These are phyloP conservation scores for Aechmea fasciata DNA, from an alignment of 176 grass and related monocot genomes.

Conservation along the genomic window DNA sequence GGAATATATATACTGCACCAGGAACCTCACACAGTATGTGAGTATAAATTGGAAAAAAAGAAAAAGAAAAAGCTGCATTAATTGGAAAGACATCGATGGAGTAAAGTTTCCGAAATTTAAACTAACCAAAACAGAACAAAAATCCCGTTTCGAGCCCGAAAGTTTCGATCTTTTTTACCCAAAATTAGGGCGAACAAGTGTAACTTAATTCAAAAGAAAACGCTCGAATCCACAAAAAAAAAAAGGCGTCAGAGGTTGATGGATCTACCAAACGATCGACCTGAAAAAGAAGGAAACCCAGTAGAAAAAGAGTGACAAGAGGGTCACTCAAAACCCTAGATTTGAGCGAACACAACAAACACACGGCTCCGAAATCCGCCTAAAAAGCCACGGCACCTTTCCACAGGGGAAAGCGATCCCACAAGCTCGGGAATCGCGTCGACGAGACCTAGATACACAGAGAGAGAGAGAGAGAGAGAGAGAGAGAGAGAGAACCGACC, in stretches of 20 bases:
- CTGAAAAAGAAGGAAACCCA: background rate
- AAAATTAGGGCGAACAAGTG: too few relatives aligned
- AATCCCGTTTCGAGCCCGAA: background rate
- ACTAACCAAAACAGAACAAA: background rate
- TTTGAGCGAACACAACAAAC: conserved; percentile 2
- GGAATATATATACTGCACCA: background rate
- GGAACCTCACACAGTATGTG: background rate
- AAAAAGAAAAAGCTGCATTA: background rate
- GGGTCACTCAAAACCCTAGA: background rate
- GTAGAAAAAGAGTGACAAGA: background rate
- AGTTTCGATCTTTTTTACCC: background rate
- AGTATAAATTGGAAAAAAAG: too few relatives aligned
- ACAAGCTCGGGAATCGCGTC: conserved; percentile 9
- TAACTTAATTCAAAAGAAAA: background rate
- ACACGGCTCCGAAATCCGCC: background rate
- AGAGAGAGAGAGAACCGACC: too few relatives aligned
- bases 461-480: background rate
- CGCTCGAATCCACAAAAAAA: background rate
- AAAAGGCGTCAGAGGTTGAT: background rate
- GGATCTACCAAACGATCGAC: conserved; percentile 4
- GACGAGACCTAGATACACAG: background rate
- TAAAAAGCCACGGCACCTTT: background rate
- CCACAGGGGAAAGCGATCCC: background rate
- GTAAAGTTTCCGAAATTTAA: background rate
- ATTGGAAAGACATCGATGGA: background rate